Conservation (phyloP, 306 rosid species). For the Ceratonia siliqua region DNA sequence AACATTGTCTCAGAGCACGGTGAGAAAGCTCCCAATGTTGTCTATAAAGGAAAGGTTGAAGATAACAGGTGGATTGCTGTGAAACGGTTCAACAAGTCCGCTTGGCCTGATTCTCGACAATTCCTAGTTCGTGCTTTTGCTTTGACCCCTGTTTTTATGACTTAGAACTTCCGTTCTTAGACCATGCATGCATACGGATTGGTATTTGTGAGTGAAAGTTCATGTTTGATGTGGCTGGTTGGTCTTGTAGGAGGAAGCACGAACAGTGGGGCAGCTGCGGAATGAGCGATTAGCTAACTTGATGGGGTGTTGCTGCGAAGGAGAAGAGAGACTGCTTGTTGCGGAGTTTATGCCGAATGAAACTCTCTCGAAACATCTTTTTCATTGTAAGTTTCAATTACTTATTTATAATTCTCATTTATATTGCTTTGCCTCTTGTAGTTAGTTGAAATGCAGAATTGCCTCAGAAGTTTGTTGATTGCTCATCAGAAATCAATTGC, state of each 20-base stretch:
- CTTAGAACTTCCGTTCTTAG: not conserved
- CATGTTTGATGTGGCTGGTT: slow-evolving; percentile 30
- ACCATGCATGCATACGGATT: slow-evolving; percentile 7
- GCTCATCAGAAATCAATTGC: not conserved
- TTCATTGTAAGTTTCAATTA: slow-evolving; percentile 64
- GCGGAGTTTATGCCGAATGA: slow-evolving; percentile 98
- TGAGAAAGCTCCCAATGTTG: slow-evolving; percentile 99
- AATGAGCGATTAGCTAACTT: slow-evolving; percentile 80
- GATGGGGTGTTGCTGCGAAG: slow-evolving; percentile 92
- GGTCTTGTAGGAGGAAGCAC: slow-evolving; percentile 78
- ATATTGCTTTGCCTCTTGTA: not conserved
- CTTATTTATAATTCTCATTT: not conserved
- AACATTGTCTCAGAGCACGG: slow-evolving; percentile 97
- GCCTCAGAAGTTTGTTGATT: not conserved
- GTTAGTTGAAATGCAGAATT: not conserved
- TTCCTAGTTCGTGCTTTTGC: slow-evolving; percentile 67
- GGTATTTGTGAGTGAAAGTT: slow-evolving; percentile 1
- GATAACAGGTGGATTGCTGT: slow-evolving; percentile 79
- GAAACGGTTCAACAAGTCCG: slow-evolving; percentile 89
- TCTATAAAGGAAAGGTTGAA: slow-evolving; percentile 73
- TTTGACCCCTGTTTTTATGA: slow-evolving; percentile 10
- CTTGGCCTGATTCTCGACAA: slow-evolving; percentile 99
- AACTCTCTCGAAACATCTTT: slow-evolving; percentile 94
- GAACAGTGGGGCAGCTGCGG: slow-evolving; percentile 80
- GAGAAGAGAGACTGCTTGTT: slow-evolving; percentile 87